phyloP scores from a whole-genome alignment of 495 filamentous ascomycete genomes.

The Aspergillus haitiensis region DNA sequence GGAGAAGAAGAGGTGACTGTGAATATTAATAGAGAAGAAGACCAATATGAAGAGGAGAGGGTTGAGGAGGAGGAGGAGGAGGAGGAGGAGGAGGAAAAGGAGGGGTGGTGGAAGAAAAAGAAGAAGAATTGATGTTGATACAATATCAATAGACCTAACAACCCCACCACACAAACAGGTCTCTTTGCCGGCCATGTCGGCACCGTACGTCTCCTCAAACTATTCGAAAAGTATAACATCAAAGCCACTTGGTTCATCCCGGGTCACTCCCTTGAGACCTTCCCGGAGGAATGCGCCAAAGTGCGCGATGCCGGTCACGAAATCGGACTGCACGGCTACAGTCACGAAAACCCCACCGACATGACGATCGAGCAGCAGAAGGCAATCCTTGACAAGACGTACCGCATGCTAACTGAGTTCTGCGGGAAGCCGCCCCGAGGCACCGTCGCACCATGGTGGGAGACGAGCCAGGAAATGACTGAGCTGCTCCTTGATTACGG shows the following conservation, averaged over 20 bases:
- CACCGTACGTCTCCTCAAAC: constrained; percentile 66
- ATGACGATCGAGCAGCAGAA: constrained; percentile 76
- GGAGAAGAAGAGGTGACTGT: no score
- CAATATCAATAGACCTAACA: not conserved
- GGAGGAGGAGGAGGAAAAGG: no score
- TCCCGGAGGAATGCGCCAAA: constrained; percentile 72
- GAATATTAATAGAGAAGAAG: no score
- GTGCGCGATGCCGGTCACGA: constrained; percentile 77
- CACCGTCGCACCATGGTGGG: constrained; percentile 68
- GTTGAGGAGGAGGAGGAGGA: no score
- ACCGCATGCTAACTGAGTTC: constrained; percentile 69
- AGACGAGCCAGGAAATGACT: constrained; percentile 64
- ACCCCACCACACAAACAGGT: constrained; percentile 42
- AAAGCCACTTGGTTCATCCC: constrained; percentile 85
- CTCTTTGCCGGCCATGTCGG: constrained; percentile 74
- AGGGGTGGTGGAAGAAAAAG: not conserved
- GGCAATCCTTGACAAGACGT: constrained; percentile 75
- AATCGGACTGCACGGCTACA: constrained; percentile 75
- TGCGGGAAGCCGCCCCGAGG: constrained; percentile 72
- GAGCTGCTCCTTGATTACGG: constrained; percentile 67
- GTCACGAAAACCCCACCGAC: constrained; percentile 70
- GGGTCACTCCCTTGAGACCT: constrained; percentile 75
- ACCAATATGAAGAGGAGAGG: no score
- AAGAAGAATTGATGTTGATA: not conserved
- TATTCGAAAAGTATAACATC: constrained; percentile 79